phyloP scores from a whole-genome alignment of 2,329 filamentous ascomycete species.

The Apiospora hydei region DNA sequence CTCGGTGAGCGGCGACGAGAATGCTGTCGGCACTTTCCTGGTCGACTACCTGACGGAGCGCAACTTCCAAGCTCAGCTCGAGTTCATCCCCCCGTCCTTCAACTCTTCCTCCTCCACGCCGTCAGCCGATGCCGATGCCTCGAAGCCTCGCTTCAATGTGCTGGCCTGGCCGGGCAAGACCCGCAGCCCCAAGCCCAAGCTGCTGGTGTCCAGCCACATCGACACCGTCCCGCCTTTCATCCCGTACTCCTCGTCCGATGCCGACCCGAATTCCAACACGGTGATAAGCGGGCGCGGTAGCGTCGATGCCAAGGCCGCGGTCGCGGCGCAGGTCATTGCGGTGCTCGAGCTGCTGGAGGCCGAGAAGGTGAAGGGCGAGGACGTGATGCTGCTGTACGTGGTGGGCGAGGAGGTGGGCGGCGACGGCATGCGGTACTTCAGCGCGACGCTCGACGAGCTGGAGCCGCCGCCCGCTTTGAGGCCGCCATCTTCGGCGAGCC shows the following conservation, averaged over 20 bases:
- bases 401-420: conserved; percentile 86
- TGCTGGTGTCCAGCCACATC: conserved; percentile 82
- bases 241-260: conserved; percentile 66
- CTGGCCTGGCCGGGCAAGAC: conserved; percentile 69
- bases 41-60: conserved; percentile 65
- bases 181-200: conserved; percentile 57
- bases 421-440: conserved; percentile 76
- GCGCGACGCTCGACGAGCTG: conserved; percentile 41
- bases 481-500: conserved; percentile 92
- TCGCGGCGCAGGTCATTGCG: conserved; percentile 78
- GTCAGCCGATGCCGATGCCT: conserved; percentile 5
- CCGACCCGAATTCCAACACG: conserved; percentile 51
- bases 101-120: conserved; percentile 24
- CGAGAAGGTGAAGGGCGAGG: conserved; percentile 49
- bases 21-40: conserved; percentile 72
- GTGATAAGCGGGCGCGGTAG: conserved; percentile 75
- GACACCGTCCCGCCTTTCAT: conserved; percentile 79
- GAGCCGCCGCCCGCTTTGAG: conserved; percentile 53
- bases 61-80: conserved; percentile 52
- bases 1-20: conserved; percentile 75
- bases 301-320: conserved; percentile 74
- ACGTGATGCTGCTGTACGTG: conserved; percentile 69
- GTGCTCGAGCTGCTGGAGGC: conserved; percentile 60
- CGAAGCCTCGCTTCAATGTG: conserved; percentile 72
- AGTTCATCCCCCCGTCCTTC: conserved; percentile 46